These are phyloP conservation scores for Tricholoma flavovirens DNA, from an alignment of 768 basidiomycete genomes.

Conservation along the genomic window DNA sequence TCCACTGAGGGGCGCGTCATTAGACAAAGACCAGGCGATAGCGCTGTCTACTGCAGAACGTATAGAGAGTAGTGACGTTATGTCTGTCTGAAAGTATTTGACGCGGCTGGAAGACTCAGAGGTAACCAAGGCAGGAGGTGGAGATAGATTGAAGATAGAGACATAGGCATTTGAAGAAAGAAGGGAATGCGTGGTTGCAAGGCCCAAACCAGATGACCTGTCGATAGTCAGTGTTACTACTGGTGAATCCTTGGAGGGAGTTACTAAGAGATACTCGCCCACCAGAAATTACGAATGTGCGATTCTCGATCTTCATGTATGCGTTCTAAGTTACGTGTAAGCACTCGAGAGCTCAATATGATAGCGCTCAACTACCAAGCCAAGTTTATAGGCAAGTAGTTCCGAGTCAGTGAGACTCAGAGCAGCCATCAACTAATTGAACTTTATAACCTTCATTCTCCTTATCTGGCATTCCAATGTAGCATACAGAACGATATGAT, in stretches of 20 bases:
- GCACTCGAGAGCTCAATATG: no score
- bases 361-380: no score
- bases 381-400: no score
- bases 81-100: conserved; percentile 37
- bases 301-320: conserved; percentile 41
- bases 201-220: conserved; percentile 54
- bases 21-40: conserved; percentile 35
- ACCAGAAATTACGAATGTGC: conserved; percentile 55
- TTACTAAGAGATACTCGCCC: conserved; percentile 48
- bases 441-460: no score
- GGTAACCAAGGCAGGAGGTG: conserved; percentile 22
- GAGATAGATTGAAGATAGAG: conserved; percentile 44
- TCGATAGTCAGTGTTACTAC: neutral
- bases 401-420: no score
- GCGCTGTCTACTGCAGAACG: conserved; percentile 31
- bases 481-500: no score
- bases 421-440: no score
- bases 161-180: conserved; percentile 37
- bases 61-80: conserved; percentile 30
- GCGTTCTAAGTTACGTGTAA: no score
- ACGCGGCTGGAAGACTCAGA: conserved; percentile 19
- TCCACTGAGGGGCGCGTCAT: conserved; percentile 42
- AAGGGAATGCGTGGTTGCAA: conserved; percentile 45
- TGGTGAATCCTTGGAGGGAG: no score
- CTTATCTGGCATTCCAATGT: no score